Evolutionary conservation across 306 rosid species (phyloP), one percentile per base, ranked within the genome.

Genomic region (Rosa rugosa): DNA sequence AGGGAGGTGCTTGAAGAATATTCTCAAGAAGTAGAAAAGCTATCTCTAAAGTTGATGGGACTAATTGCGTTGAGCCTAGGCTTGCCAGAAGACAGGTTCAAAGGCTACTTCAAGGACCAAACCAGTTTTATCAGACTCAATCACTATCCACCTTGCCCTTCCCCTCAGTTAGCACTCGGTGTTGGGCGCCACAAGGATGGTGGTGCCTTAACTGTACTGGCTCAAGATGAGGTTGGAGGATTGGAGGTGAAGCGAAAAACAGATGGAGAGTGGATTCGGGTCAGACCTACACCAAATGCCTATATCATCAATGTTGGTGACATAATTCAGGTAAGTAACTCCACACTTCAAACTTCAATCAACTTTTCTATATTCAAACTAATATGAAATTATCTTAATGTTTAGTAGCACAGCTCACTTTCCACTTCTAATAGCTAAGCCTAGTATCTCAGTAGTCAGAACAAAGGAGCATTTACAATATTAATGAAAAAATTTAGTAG

Each of bases 161-260:
- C 56, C 4, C 88, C 94, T 68, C 38, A 88, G 18, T 73, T 89
- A 0, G 86, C 89, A 40, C 92, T 89, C 7, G 94, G 97, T 0
- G 83, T 83, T n/a, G 91, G 97, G 13, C 79, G 86, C 18, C 92
- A 89, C 85, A 89, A 78, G 56, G 97, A 89, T 25, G 31, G n/a
- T 5, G 86, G 94, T 0, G 89, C 68, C 27, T 60, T 89, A 41
- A 89, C 94, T 0, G 70, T 89, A 45, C 88, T 91, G 1, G 84
- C 89, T 0, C 90, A 86, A 75, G 94, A 89, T 69, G 84, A 87
- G 0, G 94, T 91, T 13, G 88, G 82, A 31, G 97, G 97, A 7
- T 77, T 89, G 34, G 75, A 90, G 66, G 92, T 92, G 11, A 88
- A 64, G 71, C 77, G 86, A 27, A 88, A 83, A 79, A 22, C 84